Conservation (phyloP, 2,329 filamentous ascomycete genomes). For the Diaporthe sp. region DNA sequence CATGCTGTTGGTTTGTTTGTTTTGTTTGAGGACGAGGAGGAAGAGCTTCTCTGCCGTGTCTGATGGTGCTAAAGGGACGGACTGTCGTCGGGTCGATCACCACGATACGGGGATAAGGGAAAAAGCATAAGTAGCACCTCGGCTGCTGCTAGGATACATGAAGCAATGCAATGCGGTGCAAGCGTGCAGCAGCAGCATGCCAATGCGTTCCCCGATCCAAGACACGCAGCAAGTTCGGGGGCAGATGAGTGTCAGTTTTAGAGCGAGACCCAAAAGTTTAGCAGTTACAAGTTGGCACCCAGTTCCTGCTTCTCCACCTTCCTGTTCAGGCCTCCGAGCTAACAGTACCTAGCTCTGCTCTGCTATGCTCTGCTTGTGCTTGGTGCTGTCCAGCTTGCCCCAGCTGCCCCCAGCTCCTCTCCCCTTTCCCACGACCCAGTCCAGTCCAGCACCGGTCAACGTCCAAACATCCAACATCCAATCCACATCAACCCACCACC, state of each 20-base stretch:
- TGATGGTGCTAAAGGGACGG: background rate
- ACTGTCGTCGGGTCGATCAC: too few relatives aligned
- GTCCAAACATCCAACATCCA: constrained; percentile 19
- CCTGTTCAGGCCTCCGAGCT: constrained; percentile 29
- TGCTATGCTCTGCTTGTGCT: too few relatives aligned
- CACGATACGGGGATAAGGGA: background rate
- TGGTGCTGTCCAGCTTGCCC: constrained; percentile 1
- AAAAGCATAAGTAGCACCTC: background rate
- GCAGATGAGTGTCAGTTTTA: background rate
- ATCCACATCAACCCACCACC: constrained; percentile 12
- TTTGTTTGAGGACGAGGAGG: background rate
- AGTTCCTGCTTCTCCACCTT: constrained; percentile 26
- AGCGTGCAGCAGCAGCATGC: constrained; percentile 3
- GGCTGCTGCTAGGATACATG: too few relatives aligned
- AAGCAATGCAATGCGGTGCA: constrained; percentile 6
- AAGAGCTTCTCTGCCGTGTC: background rate
- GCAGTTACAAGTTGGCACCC: constrained; percentile 13
- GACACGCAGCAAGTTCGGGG: constrained; percentile 4
- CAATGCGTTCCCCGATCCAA: constrained; percentile 14
- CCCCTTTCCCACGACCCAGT: constrained; percentile 21
- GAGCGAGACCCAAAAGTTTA: background rate
- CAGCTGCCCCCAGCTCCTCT: constrained; percentile 20
- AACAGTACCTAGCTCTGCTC: constrained; percentile 9
- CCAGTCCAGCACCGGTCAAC: background rate
- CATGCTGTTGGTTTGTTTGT: background rate